A percentile compares a stretch with the other conserved stretches of the same genome.
phyloP scores from a whole-genome alignment of 2,329 filamentous ascomycete species.

The Colletotrichum endophyticum region DNA sequence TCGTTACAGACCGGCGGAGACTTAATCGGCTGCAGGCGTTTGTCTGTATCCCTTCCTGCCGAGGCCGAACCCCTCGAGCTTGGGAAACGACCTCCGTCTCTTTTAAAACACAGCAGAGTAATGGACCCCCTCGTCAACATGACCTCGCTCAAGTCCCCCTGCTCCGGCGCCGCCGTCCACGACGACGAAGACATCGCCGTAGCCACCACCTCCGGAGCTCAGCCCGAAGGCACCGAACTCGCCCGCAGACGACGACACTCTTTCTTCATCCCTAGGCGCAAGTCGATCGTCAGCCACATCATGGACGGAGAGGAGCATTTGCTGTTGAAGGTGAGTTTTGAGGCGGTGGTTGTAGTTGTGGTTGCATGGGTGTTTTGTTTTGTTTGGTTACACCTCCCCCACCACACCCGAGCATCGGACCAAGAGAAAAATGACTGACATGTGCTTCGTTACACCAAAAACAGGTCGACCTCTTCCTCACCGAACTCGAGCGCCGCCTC shows the following conservation, averaged over 20 bases:
- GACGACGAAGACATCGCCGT: slow-evolving; percentile 38
- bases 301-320: slow-evolving; percentile 69
- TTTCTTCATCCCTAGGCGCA: slow-evolving; percentile 60
- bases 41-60: not conserved
- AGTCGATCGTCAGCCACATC: slow-evolving; percentile 63
- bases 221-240: slow-evolving; percentile 34
- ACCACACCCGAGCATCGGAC: not conserved
- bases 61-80: not conserved
- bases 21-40: not conserved
- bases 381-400: not conserved
- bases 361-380: not conserved
- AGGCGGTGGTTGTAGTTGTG: not conserved
- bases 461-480: slow-evolving; percentile 79
- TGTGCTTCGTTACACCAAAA: not conserved
- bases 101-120: not conserved
- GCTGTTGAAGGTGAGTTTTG: slow-evolving; percentile 55
- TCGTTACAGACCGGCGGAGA: not conserved
- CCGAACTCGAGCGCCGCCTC: slow-evolving; percentile 84
- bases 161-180: slow-evolving; percentile 33
- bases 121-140: slow-evolving; percentile 30
- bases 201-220: slow-evolving; percentile 45
- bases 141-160: slow-evolving; percentile 42
- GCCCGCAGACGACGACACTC: slow-evolving; percentile 58
- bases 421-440: not conserved
- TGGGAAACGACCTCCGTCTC: not conserved